Percentiles rank a stretch among this genome's conserved stretches.
Evolutionary conservation across 768 basidiomycete species (phyloP).

Genomic region (Phylloporus arenicola): DNA sequence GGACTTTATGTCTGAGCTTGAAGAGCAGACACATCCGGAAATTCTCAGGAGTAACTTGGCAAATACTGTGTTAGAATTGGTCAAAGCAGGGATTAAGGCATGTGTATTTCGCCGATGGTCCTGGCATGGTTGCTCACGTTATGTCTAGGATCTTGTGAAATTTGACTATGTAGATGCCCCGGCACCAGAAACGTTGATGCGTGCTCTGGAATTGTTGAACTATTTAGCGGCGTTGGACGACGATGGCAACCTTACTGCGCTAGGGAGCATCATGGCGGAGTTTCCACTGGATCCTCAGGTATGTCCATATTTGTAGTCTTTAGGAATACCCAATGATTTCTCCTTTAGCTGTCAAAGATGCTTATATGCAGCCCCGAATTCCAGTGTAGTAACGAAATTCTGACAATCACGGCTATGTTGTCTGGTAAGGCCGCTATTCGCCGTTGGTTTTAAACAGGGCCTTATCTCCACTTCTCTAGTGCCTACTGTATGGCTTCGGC

Average conservation of each 20-base stretch:
- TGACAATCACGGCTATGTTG: constrained; percentile 95
- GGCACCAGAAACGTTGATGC: constrained; percentile 95
- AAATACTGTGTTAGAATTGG: constrained; percentile 87
- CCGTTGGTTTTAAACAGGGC: not conserved
- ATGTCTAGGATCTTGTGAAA: constrained; percentile 60
- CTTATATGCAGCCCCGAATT: constrained; percentile 93
- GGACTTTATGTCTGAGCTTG: constrained; percentile 92
- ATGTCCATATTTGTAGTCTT: constrained; percentile 8
- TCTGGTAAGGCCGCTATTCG: constrained; percentile 53
- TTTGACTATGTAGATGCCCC: constrained; percentile 93
- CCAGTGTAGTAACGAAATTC: constrained; percentile 90
- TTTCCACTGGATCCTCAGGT: constrained; percentile 99
- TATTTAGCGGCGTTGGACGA: constrained; percentile 91
- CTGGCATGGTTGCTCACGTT: not conserved
- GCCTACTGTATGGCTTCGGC: constrained; percentile 92
- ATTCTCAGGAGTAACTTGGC: constrained; percentile 91
- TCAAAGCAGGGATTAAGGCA: constrained; percentile 90
- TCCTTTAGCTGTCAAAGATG: constrained; percentile 72
- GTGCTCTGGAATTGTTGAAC: constrained; percentile 90
- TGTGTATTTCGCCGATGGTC: not conserved
- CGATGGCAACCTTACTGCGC: constrained; percentile 81
- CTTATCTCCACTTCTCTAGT: constrained; percentile 30
- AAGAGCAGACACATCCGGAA: constrained; percentile 97
- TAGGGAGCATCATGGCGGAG: constrained; percentile 93
- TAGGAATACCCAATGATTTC: not conserved